Percentiles rank a stretch among this genome's conserved stretches.
These are phyloP conservation scores for Oxytropis ochrocephala DNA, from an alignment of 306 rosid species.

Conservation along the genomic window DNA sequence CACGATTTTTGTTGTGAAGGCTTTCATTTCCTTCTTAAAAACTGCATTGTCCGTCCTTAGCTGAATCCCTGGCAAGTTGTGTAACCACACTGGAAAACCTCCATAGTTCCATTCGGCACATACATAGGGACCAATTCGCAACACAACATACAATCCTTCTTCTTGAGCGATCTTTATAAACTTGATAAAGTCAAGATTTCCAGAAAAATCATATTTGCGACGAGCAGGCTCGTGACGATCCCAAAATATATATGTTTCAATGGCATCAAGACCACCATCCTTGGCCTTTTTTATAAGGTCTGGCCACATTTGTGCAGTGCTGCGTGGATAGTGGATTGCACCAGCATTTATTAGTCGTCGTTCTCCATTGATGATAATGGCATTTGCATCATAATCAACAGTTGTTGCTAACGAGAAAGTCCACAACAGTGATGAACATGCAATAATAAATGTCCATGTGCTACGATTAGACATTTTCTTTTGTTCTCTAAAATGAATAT, in stretches of 20 bases:
- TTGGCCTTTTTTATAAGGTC: neutral
- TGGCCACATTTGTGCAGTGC: neutral
- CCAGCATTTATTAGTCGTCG: neutral
- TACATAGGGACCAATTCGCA: slow-evolving; percentile 19
- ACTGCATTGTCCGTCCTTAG: slow-evolving; percentile 6
- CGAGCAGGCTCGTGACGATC: neutral
- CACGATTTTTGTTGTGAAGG: slow-evolving; percentile 6
- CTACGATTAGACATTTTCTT: neutral
- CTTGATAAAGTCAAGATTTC: neutral
- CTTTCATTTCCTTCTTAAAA: slow-evolving; percentile 27
- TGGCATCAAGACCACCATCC: neutral
- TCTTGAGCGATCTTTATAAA: neutral
- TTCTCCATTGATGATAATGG: neutral
- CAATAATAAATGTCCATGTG: neutral
- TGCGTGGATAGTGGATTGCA: neutral
- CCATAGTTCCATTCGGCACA: slow-evolving; percentile 21
- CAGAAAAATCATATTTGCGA: neutral
- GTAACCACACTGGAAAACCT: slow-evolving; percentile 31
- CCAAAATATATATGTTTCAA: neutral
- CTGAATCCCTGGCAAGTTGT: slow-evolving; percentile 18
- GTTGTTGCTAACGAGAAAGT: neutral
- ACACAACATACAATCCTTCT: neutral
- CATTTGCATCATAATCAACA: neutral
- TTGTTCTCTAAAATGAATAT: neutral
- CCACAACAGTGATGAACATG: neutral